These are phyloP conservation scores for Whalleya microplaca DNA, from an alignment of 2,329 filamentous ascomycete genomes.

Conservation along the genomic window DNA sequence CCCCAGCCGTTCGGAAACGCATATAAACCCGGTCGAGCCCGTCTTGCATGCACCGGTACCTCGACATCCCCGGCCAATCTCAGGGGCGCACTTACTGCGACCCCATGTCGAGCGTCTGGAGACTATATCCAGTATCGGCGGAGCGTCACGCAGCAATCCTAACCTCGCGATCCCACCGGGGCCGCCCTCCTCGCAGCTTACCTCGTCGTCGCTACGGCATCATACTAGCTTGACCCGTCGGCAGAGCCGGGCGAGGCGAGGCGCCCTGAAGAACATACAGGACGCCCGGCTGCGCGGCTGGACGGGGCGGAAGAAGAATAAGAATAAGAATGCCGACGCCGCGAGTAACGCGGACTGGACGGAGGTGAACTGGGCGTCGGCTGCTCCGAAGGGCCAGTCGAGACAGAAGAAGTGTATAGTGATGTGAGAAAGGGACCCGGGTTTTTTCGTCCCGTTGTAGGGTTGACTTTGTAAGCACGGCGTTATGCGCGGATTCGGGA, in stretches of 20 bases:
- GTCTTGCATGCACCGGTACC: conserved; percentile 58
- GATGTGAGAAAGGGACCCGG: conserved; percentile 47
- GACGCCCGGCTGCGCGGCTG: conserved; percentile 64
- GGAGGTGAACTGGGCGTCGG: conserved; percentile 46
- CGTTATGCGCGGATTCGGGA: not conserved
- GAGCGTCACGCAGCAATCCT: conserved; percentile 3
- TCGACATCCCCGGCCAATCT: conserved; percentile 49
- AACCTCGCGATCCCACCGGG: not conserved
- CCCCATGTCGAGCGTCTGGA: conserved; percentile 59
- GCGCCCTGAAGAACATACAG: conserved; percentile 64
- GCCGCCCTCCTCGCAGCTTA: conserved; percentile 40
- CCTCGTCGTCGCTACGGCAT: conserved; percentile 43
- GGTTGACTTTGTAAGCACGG: not conserved
- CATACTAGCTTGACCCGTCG: conserved; percentile 50
- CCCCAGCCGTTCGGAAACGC: conserved; percentile 41
- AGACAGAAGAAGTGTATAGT: conserved; percentile 54
- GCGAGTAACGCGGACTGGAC: conserved; percentile 57
- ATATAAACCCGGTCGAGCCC: conserved; percentile 42
- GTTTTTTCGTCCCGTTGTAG: not conserved
- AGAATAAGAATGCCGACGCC: conserved; percentile 45
- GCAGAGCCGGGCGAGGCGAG: conserved; percentile 60
- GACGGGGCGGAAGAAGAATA: conserved; percentile 47
- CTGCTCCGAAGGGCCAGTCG: conserved; percentile 33
- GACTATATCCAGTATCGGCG: conserved; percentile 51
- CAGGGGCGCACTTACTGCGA: conserved; percentile 42